A percentile compares a stretch with the other conserved stretches of the same genome.
phyloP scores from a whole-genome alignment of 106 monocot species.

The Phalaenopsis equestris region DNA sequence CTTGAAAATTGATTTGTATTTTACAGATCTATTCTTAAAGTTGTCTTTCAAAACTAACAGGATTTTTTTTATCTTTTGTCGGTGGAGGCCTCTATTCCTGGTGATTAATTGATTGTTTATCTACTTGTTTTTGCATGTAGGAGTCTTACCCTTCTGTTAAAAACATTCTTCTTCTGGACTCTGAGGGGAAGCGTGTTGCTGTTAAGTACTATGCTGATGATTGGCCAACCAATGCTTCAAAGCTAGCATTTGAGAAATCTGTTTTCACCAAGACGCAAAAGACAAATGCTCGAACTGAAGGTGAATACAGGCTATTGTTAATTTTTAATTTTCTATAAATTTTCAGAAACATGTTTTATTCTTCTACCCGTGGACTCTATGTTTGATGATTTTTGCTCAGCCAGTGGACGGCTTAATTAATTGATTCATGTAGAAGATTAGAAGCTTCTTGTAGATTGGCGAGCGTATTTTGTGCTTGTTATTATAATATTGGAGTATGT shows the following conservation, averaged over 20 bases:
- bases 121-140: not conserved
- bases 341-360: not conserved
- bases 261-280: conserved; percentile 20
- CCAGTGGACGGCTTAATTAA: no score
- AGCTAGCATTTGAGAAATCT: conserved; percentile 26
- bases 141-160: conserved; percentile 20
- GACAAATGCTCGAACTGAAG: conserved; percentile 25
- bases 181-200: conserved; percentile 22
- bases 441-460: no score
- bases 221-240: conserved; percentile 18
- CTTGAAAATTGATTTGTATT: not conserved
- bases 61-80: not conserved
- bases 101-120: not conserved
- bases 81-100: no score
- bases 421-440: no score
- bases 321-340: not conserved
- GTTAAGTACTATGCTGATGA: conserved; percentile 26
- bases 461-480: no score
- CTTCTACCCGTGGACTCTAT: no score
- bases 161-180: conserved; percentile 27
- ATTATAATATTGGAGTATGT: no score
- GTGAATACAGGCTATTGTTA: not conserved
- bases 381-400: no score
- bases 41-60: not conserved
- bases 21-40: not conserved